Conservation (phyloP, 2,329 filamentous ascomycete species). For the Ophiostoma angusticollis region DNA sequence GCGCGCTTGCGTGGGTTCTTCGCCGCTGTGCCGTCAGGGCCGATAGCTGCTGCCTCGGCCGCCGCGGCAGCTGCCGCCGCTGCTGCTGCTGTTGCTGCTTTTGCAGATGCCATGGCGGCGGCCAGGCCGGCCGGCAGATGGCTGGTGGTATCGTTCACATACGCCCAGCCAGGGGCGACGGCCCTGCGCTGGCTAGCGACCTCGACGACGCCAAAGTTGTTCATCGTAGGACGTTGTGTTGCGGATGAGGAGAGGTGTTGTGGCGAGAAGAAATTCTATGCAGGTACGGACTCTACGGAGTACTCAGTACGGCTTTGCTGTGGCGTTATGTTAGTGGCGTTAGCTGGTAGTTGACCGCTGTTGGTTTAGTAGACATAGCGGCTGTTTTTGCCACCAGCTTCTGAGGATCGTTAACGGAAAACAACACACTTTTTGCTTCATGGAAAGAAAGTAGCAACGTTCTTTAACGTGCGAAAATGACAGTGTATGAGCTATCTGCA, state of each 20-base stretch:
- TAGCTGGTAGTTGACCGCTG: no score
- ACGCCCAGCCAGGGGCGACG: slow-evolving; percentile 78
- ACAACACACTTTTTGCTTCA: no score
- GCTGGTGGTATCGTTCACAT: slow-evolving; percentile 56
- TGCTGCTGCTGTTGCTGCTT: slow-evolving; percentile 49
- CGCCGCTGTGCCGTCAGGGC: slow-evolving; percentile 29
- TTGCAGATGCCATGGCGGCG: slow-evolving; percentile 34
- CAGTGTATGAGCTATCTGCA: no score
- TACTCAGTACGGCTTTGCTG: no score
- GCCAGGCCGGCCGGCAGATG: slow-evolving; percentile 36
- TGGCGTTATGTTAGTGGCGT: no score
- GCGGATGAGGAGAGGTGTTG: neutral
- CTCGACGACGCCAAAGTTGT: slow-evolving; percentile 69
- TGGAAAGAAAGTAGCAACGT: no score
- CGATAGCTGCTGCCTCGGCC: slow-evolving; percentile 11
- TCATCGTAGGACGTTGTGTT: slow-evolving; percentile 28
- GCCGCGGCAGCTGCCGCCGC: slow-evolving; percentile 41
- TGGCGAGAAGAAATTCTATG: neutral
- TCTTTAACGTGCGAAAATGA: no score
- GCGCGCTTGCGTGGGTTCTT: slow-evolving; percentile 54
- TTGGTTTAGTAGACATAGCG: no score
- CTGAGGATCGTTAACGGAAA: no score
- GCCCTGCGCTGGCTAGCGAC: slow-evolving; percentile 58
- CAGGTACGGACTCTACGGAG: no score
- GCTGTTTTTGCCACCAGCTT: no score